Conservation (phyloP, 306 rosid species). For the Acacia acuminata region DNA sequence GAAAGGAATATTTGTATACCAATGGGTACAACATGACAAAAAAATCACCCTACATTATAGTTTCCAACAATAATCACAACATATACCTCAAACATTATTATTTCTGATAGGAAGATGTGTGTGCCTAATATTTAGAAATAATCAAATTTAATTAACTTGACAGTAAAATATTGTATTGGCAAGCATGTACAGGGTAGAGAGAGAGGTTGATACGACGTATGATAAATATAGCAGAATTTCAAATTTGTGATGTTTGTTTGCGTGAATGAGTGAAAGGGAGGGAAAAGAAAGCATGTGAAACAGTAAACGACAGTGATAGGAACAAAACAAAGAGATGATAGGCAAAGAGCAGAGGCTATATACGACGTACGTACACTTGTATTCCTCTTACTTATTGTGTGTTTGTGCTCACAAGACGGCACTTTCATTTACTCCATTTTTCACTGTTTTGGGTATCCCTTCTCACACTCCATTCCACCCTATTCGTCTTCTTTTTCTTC, state of each 20-base stretch:
- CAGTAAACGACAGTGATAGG: conserved; percentile 22
- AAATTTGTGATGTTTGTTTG: conserved; percentile 5
- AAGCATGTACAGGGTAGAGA: neutral
- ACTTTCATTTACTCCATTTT: neutral
- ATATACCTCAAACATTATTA: too few relatives aligned
- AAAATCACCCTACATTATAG: too few relatives aligned
- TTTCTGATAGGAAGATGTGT: too few relatives aligned
- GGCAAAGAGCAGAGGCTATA: neutral
- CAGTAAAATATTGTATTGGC: too few relatives aligned
- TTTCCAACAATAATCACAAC: too few relatives aligned
- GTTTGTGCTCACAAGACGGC: conserved; percentile 20
- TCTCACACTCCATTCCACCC: neutral
- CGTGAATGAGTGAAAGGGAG: neutral
- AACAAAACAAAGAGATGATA: neutral
- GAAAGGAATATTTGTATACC: too few relatives aligned
- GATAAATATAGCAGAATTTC: neutral
- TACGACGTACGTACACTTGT: neutral
- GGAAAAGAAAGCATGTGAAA: neutral
- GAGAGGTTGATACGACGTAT: neutral
- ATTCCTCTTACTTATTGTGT: neutral
- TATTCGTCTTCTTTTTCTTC: neutral
- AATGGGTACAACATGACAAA: too few relatives aligned
- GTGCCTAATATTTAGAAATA: too few relatives aligned
- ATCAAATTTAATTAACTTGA: too few relatives aligned
- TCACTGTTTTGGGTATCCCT: neutral